Evolutionary conservation across 495 filamentous ascomycete species (phyloP).

Genomic region (Lepraria neglecta): DNA sequence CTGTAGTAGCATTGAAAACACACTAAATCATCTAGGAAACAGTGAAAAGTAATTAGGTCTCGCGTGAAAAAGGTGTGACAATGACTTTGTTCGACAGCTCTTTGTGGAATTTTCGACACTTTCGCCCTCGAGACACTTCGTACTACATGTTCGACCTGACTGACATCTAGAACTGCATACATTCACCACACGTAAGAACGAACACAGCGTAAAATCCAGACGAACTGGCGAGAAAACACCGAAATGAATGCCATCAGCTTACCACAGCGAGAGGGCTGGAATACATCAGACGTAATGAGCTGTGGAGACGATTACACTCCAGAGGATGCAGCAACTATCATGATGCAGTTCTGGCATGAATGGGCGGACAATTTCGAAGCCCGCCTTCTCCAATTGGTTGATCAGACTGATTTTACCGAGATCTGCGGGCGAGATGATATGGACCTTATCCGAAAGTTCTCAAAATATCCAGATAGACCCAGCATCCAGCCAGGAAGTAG

Average conservation of each 20-base stretch:
- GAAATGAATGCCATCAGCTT: neutral
- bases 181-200: neutral
- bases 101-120: too few species aligned
- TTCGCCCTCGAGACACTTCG: too few species aligned
- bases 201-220: neutral
- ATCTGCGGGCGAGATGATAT: neutral
- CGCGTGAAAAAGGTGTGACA: too few species aligned
- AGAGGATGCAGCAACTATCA: neutral
- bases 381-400: neutral
- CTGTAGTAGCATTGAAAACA: too few species aligned
- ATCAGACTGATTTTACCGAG: neutral
- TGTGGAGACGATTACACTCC: neutral
- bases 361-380: conserved; percentile 8
- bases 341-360: conserved; percentile 6
- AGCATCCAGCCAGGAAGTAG: neutral
- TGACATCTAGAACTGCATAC: too few species aligned
- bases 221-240: neutral
- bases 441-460: neutral
- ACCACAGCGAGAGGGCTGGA: neutral
- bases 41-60: too few species aligned
- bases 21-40: too few species aligned
- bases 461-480: conserved; percentile 3
- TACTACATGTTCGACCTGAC: too few species aligned
- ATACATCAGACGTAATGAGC: neutral
- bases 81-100: too few species aligned